phyloP scores from a whole-genome alignment of 2,329 filamentous ascomycete species.

The Penicillium nordicum region DNA sequence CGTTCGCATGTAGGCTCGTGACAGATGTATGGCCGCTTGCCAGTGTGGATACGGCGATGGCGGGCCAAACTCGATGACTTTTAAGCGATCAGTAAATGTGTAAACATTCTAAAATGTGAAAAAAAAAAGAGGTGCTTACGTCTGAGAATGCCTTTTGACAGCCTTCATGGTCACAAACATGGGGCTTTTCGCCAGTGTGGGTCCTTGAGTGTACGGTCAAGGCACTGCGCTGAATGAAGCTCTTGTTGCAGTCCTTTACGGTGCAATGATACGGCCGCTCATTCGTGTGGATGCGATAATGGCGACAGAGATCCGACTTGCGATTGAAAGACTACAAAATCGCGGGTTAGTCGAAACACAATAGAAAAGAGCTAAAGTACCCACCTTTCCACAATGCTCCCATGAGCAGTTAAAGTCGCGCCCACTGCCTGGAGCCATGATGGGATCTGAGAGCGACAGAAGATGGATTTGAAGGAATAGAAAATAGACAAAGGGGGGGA shows the following conservation, averaged over 20 bases:
- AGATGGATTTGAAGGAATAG: not conserved
- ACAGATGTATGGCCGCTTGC: conserved; percentile 42
- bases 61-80: conserved; percentile 42
- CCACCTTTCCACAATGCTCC: conserved; percentile 45
- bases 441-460: not conserved
- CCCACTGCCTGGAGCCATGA: conserved; percentile 41
- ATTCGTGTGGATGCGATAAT: conserved; percentile 49
- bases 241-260: conserved; percentile 45
- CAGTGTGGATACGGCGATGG: conserved; percentile 41
- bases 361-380: not conserved
- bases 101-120: not conserved
- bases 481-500: not conserved
- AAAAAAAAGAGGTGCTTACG: conserved; percentile 26
- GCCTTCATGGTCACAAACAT: conserved; percentile 43
- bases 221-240: conserved; percentile 48
- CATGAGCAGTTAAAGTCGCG: conserved; percentile 46
- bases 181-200: conserved; percentile 45
- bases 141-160: conserved; percentile 46
- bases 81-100: conserved; percentile 3
- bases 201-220: conserved; percentile 47
- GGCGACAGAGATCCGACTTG: conserved; percentile 47
- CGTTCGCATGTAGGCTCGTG: conserved; percentile 40
- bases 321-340: conserved; percentile 45
- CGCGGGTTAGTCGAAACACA: not conserved
- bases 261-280: conserved; percentile 48